These are phyloP conservation scores for Boletus sensibilis DNA, from an alignment of 768 basidiomycete genomes.

Conservation along the genomic window DNA sequence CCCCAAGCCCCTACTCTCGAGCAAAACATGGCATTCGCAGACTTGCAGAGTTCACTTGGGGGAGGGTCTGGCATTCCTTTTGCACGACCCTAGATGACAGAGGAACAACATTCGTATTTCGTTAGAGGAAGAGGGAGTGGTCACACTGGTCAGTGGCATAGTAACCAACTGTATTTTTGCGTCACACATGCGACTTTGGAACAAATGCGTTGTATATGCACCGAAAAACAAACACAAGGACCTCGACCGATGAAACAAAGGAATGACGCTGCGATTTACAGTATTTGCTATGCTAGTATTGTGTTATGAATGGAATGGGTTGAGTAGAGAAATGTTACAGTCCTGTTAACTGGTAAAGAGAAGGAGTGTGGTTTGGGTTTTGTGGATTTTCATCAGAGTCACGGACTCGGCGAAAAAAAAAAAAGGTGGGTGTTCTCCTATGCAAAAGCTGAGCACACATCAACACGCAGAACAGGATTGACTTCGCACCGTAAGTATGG, in stretches of 20 bases:
- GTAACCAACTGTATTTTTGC: slow-evolving; percentile 12
- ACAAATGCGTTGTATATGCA: slow-evolving; percentile 24
- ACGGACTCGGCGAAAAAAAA: slow-evolving; percentile 20
- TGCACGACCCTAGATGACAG: slow-evolving; percentile 7
- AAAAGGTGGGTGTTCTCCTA: slow-evolving; percentile 11
- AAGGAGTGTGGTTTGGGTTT: slow-evolving; percentile 26
- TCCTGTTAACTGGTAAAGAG: slow-evolving; percentile 23
- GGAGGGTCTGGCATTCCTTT: slow-evolving; percentile 28
- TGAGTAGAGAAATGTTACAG: slow-evolving; percentile 28
- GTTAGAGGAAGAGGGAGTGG: neutral
- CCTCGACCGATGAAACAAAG: slow-evolving; percentile 22
- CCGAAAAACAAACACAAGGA: slow-evolving; percentile 20
- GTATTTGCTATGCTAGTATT: slow-evolving; percentile 26
- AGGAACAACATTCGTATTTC: neutral
- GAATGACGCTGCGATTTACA: slow-evolving; percentile 30
- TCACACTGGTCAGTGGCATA: neutral
- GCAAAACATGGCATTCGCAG: slow-evolving; percentile 84
- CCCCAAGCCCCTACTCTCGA: slow-evolving; percentile 68
- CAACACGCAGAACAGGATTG: slow-evolving; percentile 22
- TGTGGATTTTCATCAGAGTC: slow-evolving; percentile 26
- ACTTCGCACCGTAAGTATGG: slow-evolving; percentile 42
- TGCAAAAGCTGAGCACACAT: slow-evolving; percentile 22
- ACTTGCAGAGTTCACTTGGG: slow-evolving; percentile 49
- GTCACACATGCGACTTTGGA: slow-evolving; percentile 10
- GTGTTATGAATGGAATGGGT: slow-evolving; percentile 17